Conservation (phyloP, 1,284 basidiomycete species). For the Leccinum subrobustum region DNA sequence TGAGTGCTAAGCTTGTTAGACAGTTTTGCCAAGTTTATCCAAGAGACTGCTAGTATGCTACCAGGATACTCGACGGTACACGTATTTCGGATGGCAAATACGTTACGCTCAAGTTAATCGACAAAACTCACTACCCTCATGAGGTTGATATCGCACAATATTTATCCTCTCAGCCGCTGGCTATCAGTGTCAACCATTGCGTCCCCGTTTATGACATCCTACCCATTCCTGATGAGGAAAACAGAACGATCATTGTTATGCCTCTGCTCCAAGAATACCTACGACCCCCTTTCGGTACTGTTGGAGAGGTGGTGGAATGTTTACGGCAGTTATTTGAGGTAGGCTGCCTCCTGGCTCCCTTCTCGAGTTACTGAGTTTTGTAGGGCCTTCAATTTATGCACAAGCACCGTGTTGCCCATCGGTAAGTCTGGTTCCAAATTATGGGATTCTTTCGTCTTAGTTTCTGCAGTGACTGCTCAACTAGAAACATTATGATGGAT, state of each 20-base stretch:
- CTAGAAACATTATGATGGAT: conserved; percentile 40
- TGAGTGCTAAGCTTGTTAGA: too few species aligned
- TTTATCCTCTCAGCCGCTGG: conserved; percentile 18
- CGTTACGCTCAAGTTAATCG: conserved; percentile 34
- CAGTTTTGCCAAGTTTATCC: too few species aligned
- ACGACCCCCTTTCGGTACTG: conserved; percentile 27
- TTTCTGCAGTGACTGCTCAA: conserved; percentile 16
- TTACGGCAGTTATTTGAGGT: conserved; percentile 39
- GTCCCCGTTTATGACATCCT: conserved; percentile 34
- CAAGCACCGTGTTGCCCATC: conserved; percentile 23
- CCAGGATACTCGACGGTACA: too few species aligned
- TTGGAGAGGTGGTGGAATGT: conserved; percentile 37
- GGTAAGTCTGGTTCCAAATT: background rate
- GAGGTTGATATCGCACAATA: conserved; percentile 31
- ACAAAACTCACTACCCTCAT: conserved; percentile 13
- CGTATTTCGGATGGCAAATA: conserved; percentile 5
- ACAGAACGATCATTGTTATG: conserved; percentile 35
- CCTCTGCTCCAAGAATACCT: conserved; percentile 27
- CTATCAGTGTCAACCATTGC: conserved; percentile 33
- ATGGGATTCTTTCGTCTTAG: too few species aligned
- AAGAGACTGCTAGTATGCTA: too few species aligned
- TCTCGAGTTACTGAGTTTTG: background rate
- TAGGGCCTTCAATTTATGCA: conserved; percentile 27
- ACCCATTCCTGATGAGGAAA: conserved; percentile 16
- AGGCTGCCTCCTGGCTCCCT: too few species aligned